These are phyloP conservation scores for Microglena sp. DNA, from an alignment of 139 green algal genomes.

Conservation along the genomic window DNA sequence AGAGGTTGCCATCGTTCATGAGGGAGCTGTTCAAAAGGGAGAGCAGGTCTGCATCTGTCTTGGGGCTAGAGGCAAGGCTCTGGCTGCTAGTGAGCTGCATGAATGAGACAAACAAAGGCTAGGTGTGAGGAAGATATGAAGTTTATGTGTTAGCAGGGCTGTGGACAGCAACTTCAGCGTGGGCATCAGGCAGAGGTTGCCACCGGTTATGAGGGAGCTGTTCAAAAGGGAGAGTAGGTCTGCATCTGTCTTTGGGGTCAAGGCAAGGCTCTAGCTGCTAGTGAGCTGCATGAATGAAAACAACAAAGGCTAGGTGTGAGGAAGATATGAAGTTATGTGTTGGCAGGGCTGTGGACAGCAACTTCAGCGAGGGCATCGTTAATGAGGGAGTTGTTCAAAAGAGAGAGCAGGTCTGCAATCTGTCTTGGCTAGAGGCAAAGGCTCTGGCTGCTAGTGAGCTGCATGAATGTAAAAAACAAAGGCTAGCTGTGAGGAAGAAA, in stretches of 20 bases:
- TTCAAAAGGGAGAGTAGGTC: slow-evolving; percentile 21
- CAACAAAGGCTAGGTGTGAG: too few relatives aligned
- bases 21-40: slow-evolving; percentile 22
- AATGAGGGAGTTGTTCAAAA: slow-evolving; percentile 24
- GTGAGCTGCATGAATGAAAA: too few relatives aligned
- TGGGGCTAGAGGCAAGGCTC: slow-evolving; percentile 10
- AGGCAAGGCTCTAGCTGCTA: slow-evolving; percentile 9
- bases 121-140: too few relatives aligned
- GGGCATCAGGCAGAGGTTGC: slow-evolving; percentile 30
- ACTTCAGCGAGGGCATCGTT: slow-evolving; percentile 22
- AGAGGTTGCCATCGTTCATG: slow-evolving; percentile 38
- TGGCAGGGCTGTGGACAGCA: neutral
- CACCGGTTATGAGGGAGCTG: slow-evolving; percentile 29
- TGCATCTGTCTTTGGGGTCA: too few relatives aligned
- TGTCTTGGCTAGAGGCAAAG: too few relatives aligned
- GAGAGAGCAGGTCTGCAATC: too few relatives aligned
- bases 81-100: slow-evolving; percentile 9
- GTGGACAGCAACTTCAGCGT: neutral
- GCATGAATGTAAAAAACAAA: too few relatives aligned
- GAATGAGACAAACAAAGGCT: too few relatives aligned
- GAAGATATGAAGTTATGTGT: too few relatives aligned
- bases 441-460: slow-evolving; percentile 6
- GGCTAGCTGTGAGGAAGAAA: too few relatives aligned
- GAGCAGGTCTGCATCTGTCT: too few relatives aligned
- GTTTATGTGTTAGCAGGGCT: too few relatives aligned